phyloP scores from a whole-genome alignment of 108 stramenopile genomes.

The Skeletonema menzelii region DNA sequence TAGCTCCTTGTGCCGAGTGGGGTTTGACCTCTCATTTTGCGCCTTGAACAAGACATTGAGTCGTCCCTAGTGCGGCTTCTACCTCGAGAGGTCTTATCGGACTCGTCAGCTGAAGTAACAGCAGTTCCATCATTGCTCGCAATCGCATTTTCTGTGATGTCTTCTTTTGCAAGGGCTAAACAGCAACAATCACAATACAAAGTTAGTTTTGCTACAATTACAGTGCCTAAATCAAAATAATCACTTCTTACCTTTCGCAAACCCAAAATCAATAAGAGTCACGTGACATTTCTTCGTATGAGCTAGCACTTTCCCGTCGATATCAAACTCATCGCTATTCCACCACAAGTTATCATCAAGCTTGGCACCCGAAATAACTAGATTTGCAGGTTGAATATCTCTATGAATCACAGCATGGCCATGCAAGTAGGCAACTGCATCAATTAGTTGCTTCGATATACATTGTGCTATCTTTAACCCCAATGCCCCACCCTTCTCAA shows the following conservation, averaged over 20 bases:
- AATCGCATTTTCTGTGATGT: slow-evolving; percentile 33
- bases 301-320: slow-evolving; percentile 44
- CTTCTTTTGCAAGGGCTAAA: slow-evolving; percentile 48
- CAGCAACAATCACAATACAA: not conserved
- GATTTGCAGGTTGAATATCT: slow-evolving; percentile 88
- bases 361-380: slow-evolving; percentile 30
- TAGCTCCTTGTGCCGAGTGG: slow-evolving; percentile 82
- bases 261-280: slow-evolving; percentile 86
- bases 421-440: slow-evolving; percentile 81
- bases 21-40: slow-evolving; percentile 16
- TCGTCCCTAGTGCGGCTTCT: slow-evolving; percentile 12
- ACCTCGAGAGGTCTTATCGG: slow-evolving; percentile 6
- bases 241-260: slow-evolving; percentile 52
- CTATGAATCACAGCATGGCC: slow-evolving; percentile 84
- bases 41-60: slow-evolving; percentile 15
- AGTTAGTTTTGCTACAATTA: too few relatives aligned
- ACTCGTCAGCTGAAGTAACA: not conserved
- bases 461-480: slow-evolving; percentile 67
- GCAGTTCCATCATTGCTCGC: not conserved
- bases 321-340: slow-evolving; percentile 60
- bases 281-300: slow-evolving; percentile 57
- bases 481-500: slow-evolving; percentile 76
- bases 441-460: slow-evolving; percentile 69
- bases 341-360: slow-evolving; percentile 57
- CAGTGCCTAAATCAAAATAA: too few relatives aligned